phyloP scores from a whole-genome alignment of 2,329 filamentous ascomycete species.

The Fusarium papillatum region DNA sequence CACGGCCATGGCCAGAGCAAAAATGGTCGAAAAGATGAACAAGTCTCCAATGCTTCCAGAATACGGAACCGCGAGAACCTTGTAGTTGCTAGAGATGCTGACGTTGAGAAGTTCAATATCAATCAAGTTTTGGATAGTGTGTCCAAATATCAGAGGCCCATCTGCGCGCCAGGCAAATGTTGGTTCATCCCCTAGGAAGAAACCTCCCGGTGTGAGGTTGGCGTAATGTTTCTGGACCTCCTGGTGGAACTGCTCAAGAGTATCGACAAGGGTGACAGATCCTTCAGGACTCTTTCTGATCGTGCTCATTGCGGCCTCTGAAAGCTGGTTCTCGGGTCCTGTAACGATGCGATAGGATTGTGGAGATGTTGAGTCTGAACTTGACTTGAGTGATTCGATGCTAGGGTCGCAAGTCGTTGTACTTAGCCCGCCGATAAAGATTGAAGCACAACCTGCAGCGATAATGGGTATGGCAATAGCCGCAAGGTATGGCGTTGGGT shows the following conservation, averaged over 20 bases:
- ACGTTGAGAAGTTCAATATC: constrained; percentile 6
- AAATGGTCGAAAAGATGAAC: constrained; percentile 1
- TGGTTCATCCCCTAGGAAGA: background rate
- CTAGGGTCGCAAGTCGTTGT: background rate
- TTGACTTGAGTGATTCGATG: background rate
- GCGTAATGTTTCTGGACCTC: constrained; percentile 56
- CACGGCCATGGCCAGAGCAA: constrained; percentile 3
- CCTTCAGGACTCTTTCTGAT: background rate
- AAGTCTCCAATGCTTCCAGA: constrained; percentile 8
- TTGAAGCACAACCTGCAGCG: constrained; percentile 2
- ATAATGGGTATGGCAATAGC: background rate
- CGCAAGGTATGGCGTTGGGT: background rate
- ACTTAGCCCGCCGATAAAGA: background rate
- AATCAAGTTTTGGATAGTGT: constrained; percentile 1
- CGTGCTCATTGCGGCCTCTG: background rate
- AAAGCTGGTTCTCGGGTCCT: background rate
- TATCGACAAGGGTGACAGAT: background rate
- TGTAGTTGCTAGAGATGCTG: background rate
- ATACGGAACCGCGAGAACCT: constrained; percentile 2
- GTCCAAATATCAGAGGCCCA: constrained; percentile 4
- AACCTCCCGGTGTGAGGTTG: background rate
- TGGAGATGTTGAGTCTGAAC: background rate
- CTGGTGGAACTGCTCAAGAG: background rate
- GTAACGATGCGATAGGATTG: background rate
- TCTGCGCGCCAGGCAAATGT: constrained; percentile 12